Evolutionary conservation across 768 basidiomycete species (phyloP).

Genomic region (Harrya chromipes): DNA sequence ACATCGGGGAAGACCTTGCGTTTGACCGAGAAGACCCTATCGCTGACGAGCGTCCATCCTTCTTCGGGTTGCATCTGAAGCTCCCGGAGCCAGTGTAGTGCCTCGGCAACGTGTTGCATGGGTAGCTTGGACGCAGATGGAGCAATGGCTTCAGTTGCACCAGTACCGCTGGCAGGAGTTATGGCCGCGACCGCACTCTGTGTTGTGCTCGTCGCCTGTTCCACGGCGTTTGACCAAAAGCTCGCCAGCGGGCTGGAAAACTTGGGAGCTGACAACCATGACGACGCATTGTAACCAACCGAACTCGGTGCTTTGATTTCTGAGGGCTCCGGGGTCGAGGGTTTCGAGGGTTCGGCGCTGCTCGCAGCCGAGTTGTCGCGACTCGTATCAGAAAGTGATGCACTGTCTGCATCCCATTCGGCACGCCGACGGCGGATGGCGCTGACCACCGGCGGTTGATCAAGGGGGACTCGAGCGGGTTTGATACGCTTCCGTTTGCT

Average conservation of each 20-base stretch:
- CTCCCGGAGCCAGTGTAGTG: constrained; percentile 74
- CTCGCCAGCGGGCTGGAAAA: constrained; percentile 67
- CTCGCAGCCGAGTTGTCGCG: constrained; percentile 11
- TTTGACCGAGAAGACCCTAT: constrained; percentile 73
- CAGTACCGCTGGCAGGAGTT: constrained; percentile 46
- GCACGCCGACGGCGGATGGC: constrained; percentile 65
- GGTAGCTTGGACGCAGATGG: constrained; percentile 62
- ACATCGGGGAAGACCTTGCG: constrained; percentile 74
- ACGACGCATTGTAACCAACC: constrained; percentile 19
- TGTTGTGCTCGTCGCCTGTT: constrained; percentile 69
- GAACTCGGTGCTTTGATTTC: constrained; percentile 14
- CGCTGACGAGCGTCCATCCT: constrained; percentile 76
- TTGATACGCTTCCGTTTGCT: constrained; percentile 84
- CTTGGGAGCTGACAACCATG: constrained; percentile 59
- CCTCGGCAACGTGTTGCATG: constrained; percentile 80
- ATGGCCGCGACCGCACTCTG: constrained; percentile 79
- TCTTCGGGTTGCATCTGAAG: constrained; percentile 56
- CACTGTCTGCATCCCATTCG: constrained; percentile 65
- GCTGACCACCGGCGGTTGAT: constrained; percentile 83
- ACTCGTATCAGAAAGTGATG: constrained; percentile 18
- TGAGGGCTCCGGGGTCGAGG: constrained; percentile 19
- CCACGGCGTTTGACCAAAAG: constrained; percentile 73
- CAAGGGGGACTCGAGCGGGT: constrained; percentile 83
- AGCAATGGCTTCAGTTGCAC: constrained; percentile 36
- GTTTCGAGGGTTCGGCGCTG: constrained; percentile 19